A percentile compares a stretch with the other conserved stretches of the same genome.
These are phyloP conservation scores for Discostella stelligera DNA, from an alignment of 352 stramenopile genomes.

Conservation along the genomic window DNA sequence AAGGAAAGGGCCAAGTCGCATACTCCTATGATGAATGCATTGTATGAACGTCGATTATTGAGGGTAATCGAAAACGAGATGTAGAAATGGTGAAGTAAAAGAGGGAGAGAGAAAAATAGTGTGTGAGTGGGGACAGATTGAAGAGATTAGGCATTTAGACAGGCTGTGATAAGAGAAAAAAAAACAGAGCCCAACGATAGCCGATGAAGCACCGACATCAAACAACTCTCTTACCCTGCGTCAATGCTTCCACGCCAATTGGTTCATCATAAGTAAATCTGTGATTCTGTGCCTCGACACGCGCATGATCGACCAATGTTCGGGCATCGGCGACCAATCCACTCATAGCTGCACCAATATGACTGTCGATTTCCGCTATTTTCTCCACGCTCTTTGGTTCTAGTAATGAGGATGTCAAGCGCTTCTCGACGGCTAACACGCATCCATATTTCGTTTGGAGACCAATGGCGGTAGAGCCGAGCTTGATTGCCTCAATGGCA, in stretches of 20 bases:
- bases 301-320: slow-evolving; percentile 98
- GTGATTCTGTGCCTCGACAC: slow-evolving; percentile 98
- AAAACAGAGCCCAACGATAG: neutral
- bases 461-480: slow-evolving; percentile 97
- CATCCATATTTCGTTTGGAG: slow-evolving; percentile 97
- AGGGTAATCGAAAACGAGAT: neutral
- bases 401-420: slow-evolving; percentile 93
- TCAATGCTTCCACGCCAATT: slow-evolving; percentile 96
- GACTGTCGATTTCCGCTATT: slow-evolving; percentile 98
- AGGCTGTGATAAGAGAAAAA: neutral
- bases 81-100: neutral
- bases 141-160: neutral
- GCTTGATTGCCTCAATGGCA: slow-evolving; percentile 90
- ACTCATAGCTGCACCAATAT: slow-evolving; percentile 97
- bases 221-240: slow-evolving; percentile 81
- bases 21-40: slow-evolving; percentile 77
- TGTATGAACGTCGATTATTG: neutral
- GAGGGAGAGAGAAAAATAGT: neutral
- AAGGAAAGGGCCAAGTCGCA: slow-evolving; percentile 98
- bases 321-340: slow-evolving; percentile 97
- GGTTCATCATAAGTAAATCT: slow-evolving; percentile 97
- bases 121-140: neutral
- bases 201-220: neutral
- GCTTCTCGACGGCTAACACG: slow-evolving; percentile 98
- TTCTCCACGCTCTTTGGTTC: slow-evolving; percentile 96